Base-by-base conservation (phyloP, 768 basidiomycete genomes). In the Termitomyces sp. region DNA sequence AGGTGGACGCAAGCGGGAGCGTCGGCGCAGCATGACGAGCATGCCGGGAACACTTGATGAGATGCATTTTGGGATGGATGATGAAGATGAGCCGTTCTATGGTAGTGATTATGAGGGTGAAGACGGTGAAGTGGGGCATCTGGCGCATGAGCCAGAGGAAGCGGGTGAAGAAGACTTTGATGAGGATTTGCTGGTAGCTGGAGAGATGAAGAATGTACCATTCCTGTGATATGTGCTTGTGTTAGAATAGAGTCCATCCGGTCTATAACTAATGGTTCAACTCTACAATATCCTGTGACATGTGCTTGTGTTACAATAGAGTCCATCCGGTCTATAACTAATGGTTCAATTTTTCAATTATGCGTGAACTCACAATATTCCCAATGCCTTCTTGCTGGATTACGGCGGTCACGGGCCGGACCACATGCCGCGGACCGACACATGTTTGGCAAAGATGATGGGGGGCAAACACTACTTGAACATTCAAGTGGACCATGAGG, bases 11-110 rank as follows among this genome's bases (percentile, higher is more conserved):
- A 73, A 70, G 58, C 68, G 80, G 41, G 62, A 68, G 53, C 75
- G 87, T 61, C 76, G 80, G 60, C 77, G 81, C 65, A 91, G 91
- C 61, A 81, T 88, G 70, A 83, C 84, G 44, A 93, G 91, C 66
- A 93, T 95, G 88, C 92, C 91, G 13, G 92, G 92, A 31, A 88
- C 90, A 22, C 70, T 93, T 59, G 83, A 87, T 58, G 81, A 87
- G 60, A 76, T 79, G 65, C 75, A 81, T 50, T 82, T 84, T 60
- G 81, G 74, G 16, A 70, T 81, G 60, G 81, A 82, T 44, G 81
- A 83, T 12, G 80, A 73, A 1, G 72, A 70, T 10, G 69, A 71
- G n/a, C 67, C 66, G 1, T 70, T 70, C 7, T 71, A 69, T 29
- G 65, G 59, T 20, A 72, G 69, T 16, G 69, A 71, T 9, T 72